Conservation (phyloP, 202 grass and related monocot genomes). For the Saccharum hybrid region DNA sequence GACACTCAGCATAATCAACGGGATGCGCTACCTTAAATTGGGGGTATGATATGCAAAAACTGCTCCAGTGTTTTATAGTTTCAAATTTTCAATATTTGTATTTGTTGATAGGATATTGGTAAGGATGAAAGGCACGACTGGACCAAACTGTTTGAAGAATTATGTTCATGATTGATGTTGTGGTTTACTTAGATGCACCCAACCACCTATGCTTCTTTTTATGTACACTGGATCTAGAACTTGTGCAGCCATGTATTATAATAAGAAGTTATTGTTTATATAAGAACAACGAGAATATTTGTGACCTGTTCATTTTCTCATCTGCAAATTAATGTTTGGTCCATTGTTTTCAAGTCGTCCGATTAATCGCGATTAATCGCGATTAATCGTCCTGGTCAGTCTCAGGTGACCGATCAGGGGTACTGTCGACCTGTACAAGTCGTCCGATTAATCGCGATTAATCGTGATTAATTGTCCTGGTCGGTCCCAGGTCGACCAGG, state of each 20-base stretch:
- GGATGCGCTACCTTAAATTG: slow-evolving; percentile 98
- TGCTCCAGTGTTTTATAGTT: slow-evolving; percentile 28
- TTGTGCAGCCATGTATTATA: not conserved
- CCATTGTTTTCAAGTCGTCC: too few species aligned
- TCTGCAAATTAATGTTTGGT: slow-evolving; percentile 18
- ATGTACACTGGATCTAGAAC: slow-evolving; percentile 18
- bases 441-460: too few species aligned
- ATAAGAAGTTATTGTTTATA: slow-evolving; percentile 23
- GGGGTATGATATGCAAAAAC: slow-evolving; percentile 64
- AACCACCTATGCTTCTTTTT: not conserved
- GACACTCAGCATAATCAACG: slow-evolving; percentile 95
- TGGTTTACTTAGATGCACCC: slow-evolving; percentile 17
- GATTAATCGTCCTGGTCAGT: too few species aligned
- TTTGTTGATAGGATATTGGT: slow-evolving; percentile 27
- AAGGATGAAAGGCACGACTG: slow-evolving; percentile 39
- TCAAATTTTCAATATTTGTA: slow-evolving; percentile 33
- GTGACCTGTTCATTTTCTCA: slow-evolving; percentile 17
- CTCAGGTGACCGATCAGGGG: too few species aligned
- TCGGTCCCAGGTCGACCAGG: too few species aligned
- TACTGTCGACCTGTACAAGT: too few species aligned
- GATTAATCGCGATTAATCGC: too few species aligned
- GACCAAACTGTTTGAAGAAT: slow-evolving; percentile 34
- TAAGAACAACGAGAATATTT: slow-evolving; percentile 3
- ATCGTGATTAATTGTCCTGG: too few species aligned
- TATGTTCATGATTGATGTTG: slow-evolving; percentile 1